Base-by-base conservation (phyloP, 495 filamentous ascomycete species). In the Aspergillus funiculosus region DNA sequence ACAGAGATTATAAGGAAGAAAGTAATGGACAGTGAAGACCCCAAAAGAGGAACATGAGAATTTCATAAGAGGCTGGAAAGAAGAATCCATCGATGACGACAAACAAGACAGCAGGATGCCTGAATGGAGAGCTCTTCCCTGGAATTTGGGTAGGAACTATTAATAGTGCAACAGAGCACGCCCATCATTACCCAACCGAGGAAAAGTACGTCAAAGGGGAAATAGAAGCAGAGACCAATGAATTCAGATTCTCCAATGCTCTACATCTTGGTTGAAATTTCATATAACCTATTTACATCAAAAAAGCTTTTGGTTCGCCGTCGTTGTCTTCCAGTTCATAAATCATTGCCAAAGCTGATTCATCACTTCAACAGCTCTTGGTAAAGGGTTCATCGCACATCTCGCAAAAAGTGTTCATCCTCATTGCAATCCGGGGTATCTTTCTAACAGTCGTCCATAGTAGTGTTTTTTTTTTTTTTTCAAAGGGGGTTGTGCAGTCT, bases 371-470 rank as follows among this genome's bases (percentile, higher is more conserved):
- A 30, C 46, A 35, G 28, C 27, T 22, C 40, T 41, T 48, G 45
- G 45, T 54, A 43, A 24, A 31, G 30, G 21, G 32, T 28, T 46
- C 45, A 30, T 48, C 26, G 30, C 45, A 40, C 42, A 48, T 48
- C 17, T 45, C 40, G 44, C 51, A 39, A 17, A 14, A 39, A 46
- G 25, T 39, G 29, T 29, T 20, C 29, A 39, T n/a, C 37, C 31
- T 40, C 43, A 24, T 34, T 35, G 48, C 43, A 45, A 56, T 48
- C 62, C 40, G 55, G 67, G 67, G 67, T 71, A 71, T 71, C 67
- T 55, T 41, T 70, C 64, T 70, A 68, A 55, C 57, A 57, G 58
- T 64, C 58, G 53, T 56, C 57, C 50, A 50, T 43, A 56, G 40
- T 43, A 45, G 56, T 51, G 39, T 46, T 48, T 43, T 57, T 59